These are phyloP conservation scores for Phytophthora capsici DNA, from an alignment of 352 stramenopile genomes.

Conservation along the genomic window DNA sequence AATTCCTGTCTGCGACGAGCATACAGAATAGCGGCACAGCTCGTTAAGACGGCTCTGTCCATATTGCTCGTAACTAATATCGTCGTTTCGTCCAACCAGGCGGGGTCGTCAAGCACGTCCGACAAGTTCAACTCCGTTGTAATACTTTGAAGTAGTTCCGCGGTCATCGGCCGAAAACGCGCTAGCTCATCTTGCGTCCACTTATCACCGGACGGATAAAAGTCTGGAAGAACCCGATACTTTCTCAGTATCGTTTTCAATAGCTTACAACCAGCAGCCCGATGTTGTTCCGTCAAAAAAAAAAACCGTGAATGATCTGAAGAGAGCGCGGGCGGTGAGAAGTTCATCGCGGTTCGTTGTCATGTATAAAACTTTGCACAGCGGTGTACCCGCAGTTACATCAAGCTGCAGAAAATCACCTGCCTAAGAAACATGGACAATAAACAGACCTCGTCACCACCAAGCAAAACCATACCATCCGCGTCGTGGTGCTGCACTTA, in stretches of 20 bases:
- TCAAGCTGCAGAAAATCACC: slow-evolving; percentile 24
- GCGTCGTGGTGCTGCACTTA: no score
- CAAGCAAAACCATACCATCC: no score
- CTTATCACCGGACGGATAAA: neutral
- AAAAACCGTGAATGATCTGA: slow-evolving; percentile 3
- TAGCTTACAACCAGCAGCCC: slow-evolving; percentile 1
- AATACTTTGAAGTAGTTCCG: neutral
- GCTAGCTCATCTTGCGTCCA: slow-evolving; percentile 4
- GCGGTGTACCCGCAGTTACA: neutral
- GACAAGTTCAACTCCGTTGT: no score
- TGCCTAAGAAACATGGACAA: no score
- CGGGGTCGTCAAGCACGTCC: no score
- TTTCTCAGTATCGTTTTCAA: neutral
- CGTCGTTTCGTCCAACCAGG: slow-evolving; percentile 13
- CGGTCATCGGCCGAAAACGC: slow-evolving; percentile 6
- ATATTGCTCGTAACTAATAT: slow-evolving; percentile 23
- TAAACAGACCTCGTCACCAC: no score
- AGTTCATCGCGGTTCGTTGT: neutral
- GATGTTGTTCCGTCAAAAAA: slow-evolving; percentile 13
- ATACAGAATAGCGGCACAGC: no score
- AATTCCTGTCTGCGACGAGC: no score
- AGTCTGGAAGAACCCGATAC: slow-evolving; percentile 3
- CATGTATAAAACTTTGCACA: slow-evolving; percentile 28
- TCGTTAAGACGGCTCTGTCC: slow-evolving; percentile 13
- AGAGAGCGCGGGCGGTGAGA: slow-evolving; percentile 1